Base-by-base conservation (phyloP, 192 early-diverging fungal species). In the Helicostylum pulchrum region DNA sequence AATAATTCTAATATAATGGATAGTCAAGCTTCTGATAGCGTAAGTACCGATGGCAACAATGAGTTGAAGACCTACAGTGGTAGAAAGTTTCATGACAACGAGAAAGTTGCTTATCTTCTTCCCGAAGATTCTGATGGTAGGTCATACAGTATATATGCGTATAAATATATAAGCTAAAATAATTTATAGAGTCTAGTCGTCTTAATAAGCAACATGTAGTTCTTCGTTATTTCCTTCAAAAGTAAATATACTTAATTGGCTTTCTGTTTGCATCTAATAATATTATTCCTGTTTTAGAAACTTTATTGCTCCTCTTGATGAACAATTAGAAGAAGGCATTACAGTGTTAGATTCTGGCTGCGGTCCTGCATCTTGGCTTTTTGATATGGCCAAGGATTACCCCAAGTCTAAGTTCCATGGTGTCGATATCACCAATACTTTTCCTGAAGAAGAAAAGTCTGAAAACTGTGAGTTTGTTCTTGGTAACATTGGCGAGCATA, bases 71-170 rank as follows among this genome's bases (percentile, higher is more conserved):
- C 36, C 36, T 39, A 39, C 6, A 10, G 36, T 4, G 47, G 31
- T 12, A 63, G 78, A 51, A 70, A 74, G 26, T 77, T 65, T 52
- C 76, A 78, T 63, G 74, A 76, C 50, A 64, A 64, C 0, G 56
- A 74, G 2, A 65, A 65, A 15, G 62, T 67, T 2, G 31, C 62
- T 21, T 83, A 83, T 62, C 17, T 76, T n/a, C 64, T 83, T 9
- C 81, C 81, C 0, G 80, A 79, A 44, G 81, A 83, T 34, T 75
- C 78, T 62, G 64, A 68, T 50, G 80, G 67, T 69, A 69, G n/a
- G 4, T 26, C 19, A 19, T 32, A 53, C 17, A 58, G 21, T 20
- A 44, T 21, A 58, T 10, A 58, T 15, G 17, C 8, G 21, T 11
- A 11, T 44, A 39, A 47, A n/a, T 47, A 20, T 4, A 19, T 48